Conservation (phyloP, 441 rosid species). For the Mallotus repandus region DNA sequence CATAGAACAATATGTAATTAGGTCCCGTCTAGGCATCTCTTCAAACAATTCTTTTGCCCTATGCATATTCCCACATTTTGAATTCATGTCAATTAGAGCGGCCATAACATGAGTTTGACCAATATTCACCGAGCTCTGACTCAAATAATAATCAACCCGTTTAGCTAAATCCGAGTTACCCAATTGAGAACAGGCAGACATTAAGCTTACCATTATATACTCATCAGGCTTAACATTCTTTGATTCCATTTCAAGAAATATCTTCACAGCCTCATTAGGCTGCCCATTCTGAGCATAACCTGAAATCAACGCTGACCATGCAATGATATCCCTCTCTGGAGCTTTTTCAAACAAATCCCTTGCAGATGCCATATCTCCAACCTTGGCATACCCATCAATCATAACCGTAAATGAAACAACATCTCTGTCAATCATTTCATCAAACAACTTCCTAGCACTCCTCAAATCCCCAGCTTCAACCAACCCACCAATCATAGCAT, state of each 20-base stretch:
- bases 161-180: conserved; percentile 58
- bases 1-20: conserved; percentile 69
- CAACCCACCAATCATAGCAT: conserved; percentile 54
- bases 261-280: conserved; percentile 53
- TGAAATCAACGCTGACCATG: conserved; percentile 69
- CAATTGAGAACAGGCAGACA: conserved; percentile 79
- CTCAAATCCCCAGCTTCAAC: conserved; percentile 56
- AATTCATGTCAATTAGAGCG: conserved; percentile 79
- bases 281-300: conserved; percentile 76
- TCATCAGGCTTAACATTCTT: conserved; percentile 59
- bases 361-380: conserved; percentile 68
- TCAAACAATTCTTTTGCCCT: conserved; percentile 63
- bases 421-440: conserved; percentile 61
- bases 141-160: conserved; percentile 53
- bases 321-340: conserved; percentile 51
- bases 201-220: conserved; percentile 61
- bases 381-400: conserved; percentile 77
- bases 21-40: conserved; percentile 49
- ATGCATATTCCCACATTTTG: conserved; percentile 72
- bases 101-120: conserved; percentile 50
- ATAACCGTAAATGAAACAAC: conserved; percentile 55
- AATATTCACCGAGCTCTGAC: conserved; percentile 35
- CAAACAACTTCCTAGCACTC: conserved; percentile 55
- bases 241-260: conserved; percentile 48
- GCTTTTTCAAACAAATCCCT: conserved; percentile 55